Evolutionary conservation across 1,284 basidiomycete species (phyloP).

Genomic region (Marasmius oreades): DNA sequence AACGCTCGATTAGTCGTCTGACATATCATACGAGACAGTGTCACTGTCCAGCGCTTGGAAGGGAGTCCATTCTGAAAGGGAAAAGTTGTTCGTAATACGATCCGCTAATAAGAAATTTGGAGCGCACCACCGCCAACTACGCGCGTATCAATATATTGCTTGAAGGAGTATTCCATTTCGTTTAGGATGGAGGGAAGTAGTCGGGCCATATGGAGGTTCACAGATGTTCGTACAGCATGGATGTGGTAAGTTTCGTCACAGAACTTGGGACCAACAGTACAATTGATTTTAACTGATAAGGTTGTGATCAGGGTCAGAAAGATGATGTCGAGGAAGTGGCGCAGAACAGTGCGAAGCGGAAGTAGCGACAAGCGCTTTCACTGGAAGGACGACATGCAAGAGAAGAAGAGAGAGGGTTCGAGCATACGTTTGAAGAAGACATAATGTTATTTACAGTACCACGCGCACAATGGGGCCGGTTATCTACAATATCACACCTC

Average conservation of each 20-base stretch:
- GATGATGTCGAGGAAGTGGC: too few relatives aligned
- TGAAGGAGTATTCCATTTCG: constrained; percentile 19
- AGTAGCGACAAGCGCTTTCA: too few relatives aligned
- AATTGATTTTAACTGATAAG: too few relatives aligned
- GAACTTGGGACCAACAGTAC: constrained; percentile 20
- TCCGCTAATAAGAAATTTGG: background rate
- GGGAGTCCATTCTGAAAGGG: constrained; percentile 19
- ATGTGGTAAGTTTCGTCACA: constrained; percentile 24
- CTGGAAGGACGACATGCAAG: too few relatives aligned
- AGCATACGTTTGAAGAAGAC: too few relatives aligned
- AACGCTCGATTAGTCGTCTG: constrained; percentile 40
- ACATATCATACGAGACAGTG: constrained; percentile 25
- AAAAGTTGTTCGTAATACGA: background rate
- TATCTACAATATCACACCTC: too few relatives aligned
- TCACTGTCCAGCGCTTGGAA: constrained; percentile 17
- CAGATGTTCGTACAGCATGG: constrained; percentile 20
- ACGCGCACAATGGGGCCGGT: too few relatives aligned
- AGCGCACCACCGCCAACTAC: background rate
- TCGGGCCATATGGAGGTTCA: constrained; percentile 22
- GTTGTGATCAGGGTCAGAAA: too few relatives aligned
- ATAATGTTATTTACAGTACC: too few relatives aligned
- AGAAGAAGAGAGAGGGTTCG: too few relatives aligned
- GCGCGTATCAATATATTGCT: background rate
- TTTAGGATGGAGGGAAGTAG: constrained; percentile 26
- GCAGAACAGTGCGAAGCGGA: too few relatives aligned